Conservation (phyloP, 2,329 filamentous ascomycete genomes). For the Claviceps humidiphila region DNA sequence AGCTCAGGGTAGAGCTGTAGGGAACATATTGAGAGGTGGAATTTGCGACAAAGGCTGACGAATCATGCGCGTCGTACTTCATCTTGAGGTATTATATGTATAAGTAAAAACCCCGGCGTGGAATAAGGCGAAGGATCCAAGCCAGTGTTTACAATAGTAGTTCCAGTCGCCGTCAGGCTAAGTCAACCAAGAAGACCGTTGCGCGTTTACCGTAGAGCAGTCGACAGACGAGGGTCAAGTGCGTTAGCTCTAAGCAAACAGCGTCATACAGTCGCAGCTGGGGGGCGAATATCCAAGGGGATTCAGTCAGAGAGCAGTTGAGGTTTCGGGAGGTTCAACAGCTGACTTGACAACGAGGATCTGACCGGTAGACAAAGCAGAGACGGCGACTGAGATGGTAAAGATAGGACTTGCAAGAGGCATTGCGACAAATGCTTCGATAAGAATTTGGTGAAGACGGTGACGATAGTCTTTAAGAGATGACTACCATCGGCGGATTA, state of each 20-base stretch:
- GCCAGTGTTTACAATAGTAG: slow-evolving; percentile 12
- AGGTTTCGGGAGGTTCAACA: slow-evolving; percentile 24
- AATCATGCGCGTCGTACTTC: slow-evolving; percentile 39
- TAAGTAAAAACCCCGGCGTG: slow-evolving; percentile 15
- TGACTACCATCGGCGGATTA: slow-evolving; percentile 22
- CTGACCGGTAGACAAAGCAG: slow-evolving; percentile 46
- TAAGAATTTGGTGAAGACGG: slow-evolving; percentile 10
- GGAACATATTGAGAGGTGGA: slow-evolving; percentile 32
- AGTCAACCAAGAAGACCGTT: slow-evolving; percentile 36
- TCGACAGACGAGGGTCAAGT: slow-evolving; percentile 20
- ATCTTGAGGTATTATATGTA: slow-evolving; percentile 36
- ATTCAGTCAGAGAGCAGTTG: slow-evolving; percentile 25
- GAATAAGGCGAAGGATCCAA: slow-evolving; percentile 13
- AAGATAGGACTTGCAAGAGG: slow-evolving; percentile 37
- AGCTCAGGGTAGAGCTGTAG: slow-evolving; percentile 59
- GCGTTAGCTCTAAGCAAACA: slow-evolving; percentile 26
- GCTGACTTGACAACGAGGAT: slow-evolving; percentile 41
- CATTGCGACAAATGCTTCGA: slow-evolving; percentile 37
- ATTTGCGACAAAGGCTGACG: slow-evolving; percentile 36
- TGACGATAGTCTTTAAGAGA: slow-evolving; percentile 18
- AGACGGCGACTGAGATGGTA: slow-evolving; percentile 49
- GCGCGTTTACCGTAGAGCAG: slow-evolving; percentile 15
- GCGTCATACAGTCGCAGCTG: slow-evolving; percentile 18
- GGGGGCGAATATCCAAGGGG: slow-evolving; percentile 24
- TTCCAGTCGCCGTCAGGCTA: slow-evolving; percentile 44